Evolutionary conservation across 176 grass and related monocot genomes (phyloP), one percentile per base, ranked within the genome.

Genomic region (Cymbopogon citratus): DNA sequence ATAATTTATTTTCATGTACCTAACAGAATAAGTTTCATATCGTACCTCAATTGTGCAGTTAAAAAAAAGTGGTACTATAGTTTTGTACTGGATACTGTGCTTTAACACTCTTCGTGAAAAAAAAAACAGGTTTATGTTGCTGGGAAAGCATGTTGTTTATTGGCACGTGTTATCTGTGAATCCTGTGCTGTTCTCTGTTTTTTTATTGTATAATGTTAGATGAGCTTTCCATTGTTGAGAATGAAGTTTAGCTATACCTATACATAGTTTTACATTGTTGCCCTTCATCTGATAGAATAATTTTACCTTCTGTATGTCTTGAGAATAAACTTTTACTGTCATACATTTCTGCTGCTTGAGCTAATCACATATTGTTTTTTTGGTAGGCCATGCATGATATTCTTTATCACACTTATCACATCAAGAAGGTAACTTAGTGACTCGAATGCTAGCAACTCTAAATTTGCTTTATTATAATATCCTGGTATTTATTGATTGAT

Each of bases 361-460:
- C 68, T 90, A 86, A 86, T 44, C 31, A 26, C 14, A 69, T 54
- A 74, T 60, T 79, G 4, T 16, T 75, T 75, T 44, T 87, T 86
- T 80, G n/a, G n/a, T 78, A 99, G 96, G 96, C 96, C 56, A 95
- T 95, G 93, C 96, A 99, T 90, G 93, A 99, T 86, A 88, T 91
- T 83, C 78, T 99, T 68, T 95, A 91, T 69, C 91, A 95, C 73
- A 85, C 62, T 45, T 75, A 91, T 80, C 93, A 93, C 49, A 91
- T 99, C 25, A 24, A 88, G 64, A 93, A 93, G 89, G 96, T 85
- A 93, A 93, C 9, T 25, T 60, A 24, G 8, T 24, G 21, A 24
- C 8, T 2, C 62, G 63, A 49, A 48, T 75, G 59, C 35, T 82
- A 68, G 18, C 72, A 43, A 56, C 74, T 25, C 38, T 75, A 41